Base-by-base conservation (phyloP, 805 yeast genomes). In the Metschnikowia chrysomelidarum region DNA sequence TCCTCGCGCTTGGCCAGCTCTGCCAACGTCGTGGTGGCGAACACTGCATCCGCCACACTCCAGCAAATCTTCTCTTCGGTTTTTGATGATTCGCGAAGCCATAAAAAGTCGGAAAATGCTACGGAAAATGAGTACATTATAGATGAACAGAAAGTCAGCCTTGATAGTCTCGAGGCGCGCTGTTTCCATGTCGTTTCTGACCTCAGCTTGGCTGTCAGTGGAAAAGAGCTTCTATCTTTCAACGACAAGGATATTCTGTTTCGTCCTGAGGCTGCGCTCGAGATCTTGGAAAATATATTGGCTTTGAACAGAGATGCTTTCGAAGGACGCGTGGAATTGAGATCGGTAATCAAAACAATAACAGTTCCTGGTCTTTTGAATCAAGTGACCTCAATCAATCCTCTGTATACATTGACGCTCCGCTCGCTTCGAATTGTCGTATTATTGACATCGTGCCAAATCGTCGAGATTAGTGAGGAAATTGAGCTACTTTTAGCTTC, bases 31-130 rank as follows among this genome's bases (percentile, higher is more conserved):
- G 85, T 86, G 48, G 95, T 93, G 4, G 71, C 78, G 10, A 89
- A 88, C 50, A 86, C 98, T 0, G 96, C 98, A 0, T 80, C 87
- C 32, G 98, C 98, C 2, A 87, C 98, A 3, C 71, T 88, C 29
- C 94, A 88, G 44, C 98, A 93, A 56, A 62, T 93, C 27, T 72
- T 88, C 28, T 77, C 83, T 23, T 76, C 83, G 19, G 74, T 88
- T 0, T 91, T 83, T 57, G 98, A 91, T 37, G 71, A 77, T 52
- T 71, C 39, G 20, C 27, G 30, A 15, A 24, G 11, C 11, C 34
- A 38, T 17, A 65, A 9, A 12, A 21, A 10, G 30, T 29, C 22
- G 19, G 36, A 17, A 21, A 32, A 16, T 27, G 7, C 36, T 13
- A 4, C 27, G 8, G 19, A 34, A 19, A 29, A 12, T 5, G 33